These are phyloP conservation scores for Podila epigama DNA, from an alignment of 192 early-diverging fungal genomes.

Conservation along the genomic window DNA sequence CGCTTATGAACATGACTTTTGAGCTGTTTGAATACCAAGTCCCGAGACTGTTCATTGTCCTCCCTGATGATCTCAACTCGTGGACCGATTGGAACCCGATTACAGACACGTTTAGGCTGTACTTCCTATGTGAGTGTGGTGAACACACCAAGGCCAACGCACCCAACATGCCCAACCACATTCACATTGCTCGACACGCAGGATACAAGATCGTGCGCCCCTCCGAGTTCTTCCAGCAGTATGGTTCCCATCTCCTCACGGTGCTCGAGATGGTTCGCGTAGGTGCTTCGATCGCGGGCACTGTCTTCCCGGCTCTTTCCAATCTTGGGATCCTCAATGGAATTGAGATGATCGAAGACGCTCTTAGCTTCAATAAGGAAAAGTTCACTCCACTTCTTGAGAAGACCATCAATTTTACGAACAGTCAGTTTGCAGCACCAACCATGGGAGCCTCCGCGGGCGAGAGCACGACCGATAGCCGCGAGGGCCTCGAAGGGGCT, in stretches of 20 bases:
- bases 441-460: not conserved
- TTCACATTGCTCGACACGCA: not conserved
- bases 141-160: not conserved
- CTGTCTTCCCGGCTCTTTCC: not conserved
- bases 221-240: not conserved
- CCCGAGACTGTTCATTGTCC: not conserved
- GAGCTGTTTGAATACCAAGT: not conserved
- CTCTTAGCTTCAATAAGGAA: not conserved
- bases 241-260: not conserved
- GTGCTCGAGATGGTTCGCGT: not conserved
- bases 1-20: not conserved
- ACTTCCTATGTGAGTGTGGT: constrained; percentile 3
- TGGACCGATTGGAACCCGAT: not conserved
- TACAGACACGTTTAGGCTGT: not conserved
- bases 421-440: not conserved
- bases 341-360: not conserved
- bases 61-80: not conserved
- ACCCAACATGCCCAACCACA: not conserved
- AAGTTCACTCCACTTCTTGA: not conserved
- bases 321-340: not conserved
- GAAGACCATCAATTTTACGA: not conserved
- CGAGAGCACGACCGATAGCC: not conserved
- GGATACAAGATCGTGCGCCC: not conserved
- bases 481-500: not conserved
- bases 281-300: not conserved